Evolutionary conservation across 2,329 filamentous ascomycete genomes (phyloP), one percentile per base, ranked within the genome.

Genomic region (Fusarium haematococcum): DNA sequence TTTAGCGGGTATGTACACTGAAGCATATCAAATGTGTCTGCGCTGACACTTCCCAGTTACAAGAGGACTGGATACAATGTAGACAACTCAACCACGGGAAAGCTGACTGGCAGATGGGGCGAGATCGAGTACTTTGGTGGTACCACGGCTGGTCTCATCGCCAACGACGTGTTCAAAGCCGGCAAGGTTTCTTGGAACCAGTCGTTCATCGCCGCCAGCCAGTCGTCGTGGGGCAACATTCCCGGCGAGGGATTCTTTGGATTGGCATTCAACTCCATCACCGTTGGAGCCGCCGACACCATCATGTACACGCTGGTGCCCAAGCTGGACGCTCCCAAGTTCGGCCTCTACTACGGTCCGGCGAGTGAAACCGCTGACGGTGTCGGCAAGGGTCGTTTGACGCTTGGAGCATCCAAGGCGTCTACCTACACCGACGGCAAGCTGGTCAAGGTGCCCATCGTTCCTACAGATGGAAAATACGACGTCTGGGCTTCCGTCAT

Each of bases 171-270:
- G 2, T 81, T 81, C 69, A 67, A 65, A 4, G 33, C 70, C 16
- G 75, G 71, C 14, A 66, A 70, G 10, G 20, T 69, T 0, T 69
- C 66, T 7, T 84, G 81, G 81, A 72, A 69, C 8, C 80, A 82
- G 73, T 73, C 75, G 20, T 82, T 83, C 68, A 72, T 84, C 33
- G 73, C 77, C 4, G 79, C 78, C 41, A 79, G 79, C 67, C 62
- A 77, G 66, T 79, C 67, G 59, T 75, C 74, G n/a, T 83, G 81
- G 81, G 63, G 66, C 1, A 73, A 73, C 27, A 71, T 79, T 20
- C 75, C 82, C 0, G 78, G 76, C 6, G 82, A 84, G 61, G 82
- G 82, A 32, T 83, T 84, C 73, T 67, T 84, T 30, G 82, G 82
- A 3, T 71, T 83, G 18, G 80, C 78, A 9, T 84, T 83, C 59